Percentiles rank a stretch among this genome's conserved stretches.
phyloP scores from a whole-genome alignment of 148 eudicot species.

The Gaultheria prostrata region DNA sequence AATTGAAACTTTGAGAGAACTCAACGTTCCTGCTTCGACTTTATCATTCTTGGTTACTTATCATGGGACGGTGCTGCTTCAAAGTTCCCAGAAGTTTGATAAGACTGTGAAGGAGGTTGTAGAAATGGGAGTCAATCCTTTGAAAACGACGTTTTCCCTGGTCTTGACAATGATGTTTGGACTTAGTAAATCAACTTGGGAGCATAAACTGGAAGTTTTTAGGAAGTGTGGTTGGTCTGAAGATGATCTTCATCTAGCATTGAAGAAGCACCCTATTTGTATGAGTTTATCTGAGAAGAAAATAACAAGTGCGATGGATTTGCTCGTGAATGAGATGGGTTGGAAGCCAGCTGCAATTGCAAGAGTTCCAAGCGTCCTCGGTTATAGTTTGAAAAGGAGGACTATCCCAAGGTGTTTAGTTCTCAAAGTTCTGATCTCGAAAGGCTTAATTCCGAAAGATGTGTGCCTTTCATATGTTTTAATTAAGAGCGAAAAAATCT shows the following conservation, averaged over 20 bases:
- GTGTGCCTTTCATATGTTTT: background rate
- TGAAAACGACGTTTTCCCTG: background rate
- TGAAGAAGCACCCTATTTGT: conserved; percentile 22
- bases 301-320: conserved; percentile 7
- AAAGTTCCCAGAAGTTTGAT: background rate
- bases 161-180: background rate
- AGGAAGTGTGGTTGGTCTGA: conserved; percentile 37
- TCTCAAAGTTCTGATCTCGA: background rate
- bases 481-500: background rate
- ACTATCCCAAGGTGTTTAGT: background rate
- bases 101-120: background rate
- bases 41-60: background rate
- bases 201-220: conserved; percentile 10
- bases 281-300: background rate
- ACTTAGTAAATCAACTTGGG: background rate
- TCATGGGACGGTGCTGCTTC: background rate
- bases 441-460: conserved; percentile 9
- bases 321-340: conserved; percentile 21
- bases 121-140: conserved; percentile 1
- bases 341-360: conserved; percentile 7
- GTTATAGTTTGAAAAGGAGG: conserved; percentile 15
- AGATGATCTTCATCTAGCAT: conserved; percentile 26
- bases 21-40: conserved; percentile 14
- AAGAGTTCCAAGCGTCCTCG: background rate
- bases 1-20: conserved; percentile 8